phyloP scores from a whole-genome alignment of 2,329 filamentous ascomycete species.

The Alternaria arbusti region DNA sequence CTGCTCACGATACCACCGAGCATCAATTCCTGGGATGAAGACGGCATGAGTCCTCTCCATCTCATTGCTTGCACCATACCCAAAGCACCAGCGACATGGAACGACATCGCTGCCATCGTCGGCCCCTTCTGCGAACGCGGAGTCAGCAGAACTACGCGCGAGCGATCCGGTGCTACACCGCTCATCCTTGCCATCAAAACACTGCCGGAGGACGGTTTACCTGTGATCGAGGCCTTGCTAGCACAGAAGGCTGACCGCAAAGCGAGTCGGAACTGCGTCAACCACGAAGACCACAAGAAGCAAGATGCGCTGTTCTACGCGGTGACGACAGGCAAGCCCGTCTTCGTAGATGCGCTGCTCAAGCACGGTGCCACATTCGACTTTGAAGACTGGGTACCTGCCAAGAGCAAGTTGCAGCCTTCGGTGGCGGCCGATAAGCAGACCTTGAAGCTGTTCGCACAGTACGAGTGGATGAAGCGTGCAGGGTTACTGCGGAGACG shows the following conservation, averaged over 20 bases:
- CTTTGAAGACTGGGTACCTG: constrained; percentile 34
- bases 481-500: constrained; percentile 24
- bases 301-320: constrained; percentile 39
- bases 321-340: constrained; percentile 29
- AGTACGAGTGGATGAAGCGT: constrained; percentile 37
- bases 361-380: constrained; percentile 33
- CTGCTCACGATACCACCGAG: constrained; percentile 37
- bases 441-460: constrained; percentile 29
- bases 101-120: constrained; percentile 31
- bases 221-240: constrained; percentile 35
- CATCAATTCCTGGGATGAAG: constrained; percentile 41
- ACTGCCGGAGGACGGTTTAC: constrained; percentile 37
- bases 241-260: constrained; percentile 21
- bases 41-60: constrained; percentile 42
- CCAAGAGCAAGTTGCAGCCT: constrained; percentile 13
- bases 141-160: constrained; percentile 41
- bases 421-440: constrained; percentile 19
- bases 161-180: constrained; percentile 41
- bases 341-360: constrained; percentile 36
- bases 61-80: constrained; percentile 35
- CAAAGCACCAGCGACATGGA: constrained; percentile 29
- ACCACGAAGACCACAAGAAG: constrained; percentile 40
- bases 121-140: constrained; percentile 39
- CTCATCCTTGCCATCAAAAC: constrained; percentile 41
- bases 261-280: constrained; percentile 35